Base-by-base conservation (phyloP, 768 basidiomycete genomes). In the Gelatoporia subvermispora region DNA sequence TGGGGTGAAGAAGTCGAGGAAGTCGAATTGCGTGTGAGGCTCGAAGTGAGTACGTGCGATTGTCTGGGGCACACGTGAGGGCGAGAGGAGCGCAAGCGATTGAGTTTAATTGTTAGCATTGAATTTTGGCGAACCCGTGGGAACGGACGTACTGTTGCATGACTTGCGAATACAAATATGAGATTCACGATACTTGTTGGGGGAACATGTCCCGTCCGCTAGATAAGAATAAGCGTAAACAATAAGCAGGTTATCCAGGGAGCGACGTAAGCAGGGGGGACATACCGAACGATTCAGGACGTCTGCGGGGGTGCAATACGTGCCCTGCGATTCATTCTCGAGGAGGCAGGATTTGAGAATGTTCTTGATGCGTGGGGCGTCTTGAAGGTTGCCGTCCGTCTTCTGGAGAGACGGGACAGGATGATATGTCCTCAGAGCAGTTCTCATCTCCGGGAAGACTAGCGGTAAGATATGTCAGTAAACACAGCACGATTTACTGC, bases 371-470 rank as follows among this genome's bases (percentile, higher is more conserved):
- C 88, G 75, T 15, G 87, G 85, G 1, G 85, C 85, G 59, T 89
- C 88, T 57, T 86, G 85, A 35, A 89, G 69, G 60, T 87, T 86
- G 20, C 79, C 82, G 52, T 76, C 72, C 2, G 84, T 81, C 50
- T 77, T 76, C 56, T 88, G 85, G 0, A 91, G 68, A 13, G 78
- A 74, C 16, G 88, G 86, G 10, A 91, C 74, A 4, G 88, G 85
- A 59, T 89, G 87, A 61, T 89, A 90, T 21, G 84, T 84, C 51
- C 86, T 72, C 53, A 87, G 76, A 15, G 81, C 72, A 1, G 87
- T 89, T 60, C 82, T 81, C 85, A 88, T 87, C 64, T 86, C 85
- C 35, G 83, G 83, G 60, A 87, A 87, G 68, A 88, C 85, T 86
- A 28, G 23, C 23, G 42, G 42, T 41, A 37, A 46, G 34, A 16